Base-by-base conservation (phyloP, 371 early-diverging fungal genomes). In the Blastocladiella emersonii region DNA sequence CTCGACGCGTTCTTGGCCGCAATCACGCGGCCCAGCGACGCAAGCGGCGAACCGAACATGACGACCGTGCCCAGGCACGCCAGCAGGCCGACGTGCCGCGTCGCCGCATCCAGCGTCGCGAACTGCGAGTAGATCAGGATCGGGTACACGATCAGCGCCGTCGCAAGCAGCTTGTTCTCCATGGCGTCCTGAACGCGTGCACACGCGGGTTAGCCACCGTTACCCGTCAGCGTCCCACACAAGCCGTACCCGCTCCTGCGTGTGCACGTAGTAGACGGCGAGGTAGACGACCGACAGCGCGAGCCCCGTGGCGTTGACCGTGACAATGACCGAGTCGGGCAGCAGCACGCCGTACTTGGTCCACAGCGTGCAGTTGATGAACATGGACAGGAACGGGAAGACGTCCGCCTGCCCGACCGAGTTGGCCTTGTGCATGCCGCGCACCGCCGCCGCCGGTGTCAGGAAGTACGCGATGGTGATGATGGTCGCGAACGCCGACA, bases 361-460 rank as follows among this genome's bases (percentile, higher is more conserved):
- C 59, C 59, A 59, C 13, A 59, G 59, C 21, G 43, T 21, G 37
- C 59, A 59, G 21, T 25, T 59, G 34, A 59, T 43, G 19, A 15
- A 13, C 4, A 30, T 59, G 25, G 59, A 13, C 13, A 59, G 25
- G 23, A 51, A 51, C 30, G 53, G 53, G 23, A 51, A 51, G 30
- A 51, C 15, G 30, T 32, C 53, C 15, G 53, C 19, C 15, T 8
- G 13, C 30, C 32, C 53, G 3, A 30, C 13, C 30, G 27, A 15
- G 15, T 32, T 32, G 30, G 53, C 30, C 30, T 27, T 21, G 53
- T 30, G 30, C 8, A 30, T 30, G 30, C 30, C 21, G 30, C 53
- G 32, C 3, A 51, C 19, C 13, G 53, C 53, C 10, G 3, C 8
- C 53, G 32, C 30, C 4, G 53, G 53, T 19, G 53, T 23, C 53